These are phyloP conservation scores for Sanguinoderma infundibulare DNA, from an alignment of 1,284 basidiomycete species.

Conservation along the genomic window DNA sequence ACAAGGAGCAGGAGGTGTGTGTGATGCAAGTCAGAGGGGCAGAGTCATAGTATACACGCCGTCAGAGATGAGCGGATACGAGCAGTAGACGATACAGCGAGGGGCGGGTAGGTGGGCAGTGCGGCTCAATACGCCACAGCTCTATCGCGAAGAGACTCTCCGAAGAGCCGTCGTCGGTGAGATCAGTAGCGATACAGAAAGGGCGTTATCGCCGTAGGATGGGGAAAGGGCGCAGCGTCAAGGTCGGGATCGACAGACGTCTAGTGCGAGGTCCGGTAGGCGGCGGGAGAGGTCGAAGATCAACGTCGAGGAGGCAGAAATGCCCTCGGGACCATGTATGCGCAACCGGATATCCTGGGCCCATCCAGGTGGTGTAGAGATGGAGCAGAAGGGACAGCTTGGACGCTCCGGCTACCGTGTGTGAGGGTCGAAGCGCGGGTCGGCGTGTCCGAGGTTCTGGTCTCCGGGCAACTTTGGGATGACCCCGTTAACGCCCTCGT, in stretches of 20 bases:
- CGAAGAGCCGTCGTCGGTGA: slow-evolving; percentile 3
- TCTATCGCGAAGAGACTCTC: slow-evolving; percentile 7
- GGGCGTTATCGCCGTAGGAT: slow-evolving; percentile 2
- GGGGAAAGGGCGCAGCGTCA: slow-evolving; percentile 7
- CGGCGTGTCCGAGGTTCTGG: slow-evolving; percentile 16
- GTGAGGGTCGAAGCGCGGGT: slow-evolving; percentile 20
- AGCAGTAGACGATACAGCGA: slow-evolving; percentile 16
- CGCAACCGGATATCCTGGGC: not conserved
- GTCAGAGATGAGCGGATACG: slow-evolving; percentile 3
- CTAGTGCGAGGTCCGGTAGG: not conserved
- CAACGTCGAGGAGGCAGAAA: not conserved
- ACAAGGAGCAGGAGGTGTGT: not conserved
- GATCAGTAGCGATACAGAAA: slow-evolving; percentile 18
- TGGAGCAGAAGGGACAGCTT: not conserved
- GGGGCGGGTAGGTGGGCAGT: not conserved
- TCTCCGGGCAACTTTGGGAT: slow-evolving; percentile 57
- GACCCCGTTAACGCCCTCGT: slow-evolving; percentile 67
- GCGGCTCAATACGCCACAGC: not conserved
- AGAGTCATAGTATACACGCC: slow-evolving; percentile 18
- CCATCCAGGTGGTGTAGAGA: not conserved
- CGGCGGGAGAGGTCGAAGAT: not conserved
- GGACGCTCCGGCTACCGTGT: slow-evolving; percentile 8
- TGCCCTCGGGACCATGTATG: slow-evolving; percentile 1
- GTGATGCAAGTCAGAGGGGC: slow-evolving; percentile 9
- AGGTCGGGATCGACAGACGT: not conserved